Evolutionary conservation across 225 moss, liverwort and hornwort genomes (phyloP), one percentile per base, ranked within the genome.

Genomic region (Neckera pumila): DNA sequence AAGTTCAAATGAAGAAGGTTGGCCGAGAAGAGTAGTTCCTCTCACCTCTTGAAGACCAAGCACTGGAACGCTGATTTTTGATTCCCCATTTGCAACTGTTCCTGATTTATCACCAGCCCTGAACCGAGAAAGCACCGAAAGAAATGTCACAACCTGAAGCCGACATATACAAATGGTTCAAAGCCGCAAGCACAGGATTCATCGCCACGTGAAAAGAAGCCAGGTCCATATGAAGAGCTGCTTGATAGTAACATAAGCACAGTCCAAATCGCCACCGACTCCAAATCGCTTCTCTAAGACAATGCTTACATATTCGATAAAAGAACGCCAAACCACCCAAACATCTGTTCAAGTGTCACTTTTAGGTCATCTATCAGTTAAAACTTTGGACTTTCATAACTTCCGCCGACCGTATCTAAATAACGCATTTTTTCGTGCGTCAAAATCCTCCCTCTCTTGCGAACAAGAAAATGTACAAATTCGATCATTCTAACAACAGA

Each of bases 1-100:
- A 53, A 67, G n/a, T 8, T 23, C n/a, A 84, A 36, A 27, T 38
- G 10, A 71, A 63, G 38, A 34, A 43, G 27, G 33, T 62, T 83
- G 70, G 71, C 81, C 73, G 67, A 45, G n/a, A 73, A 58, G 73
- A 36, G 71, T 45, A 61, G 42, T 56, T 60, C 57, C 69, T 84
- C 85, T 82, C 58, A 91, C 93, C 90, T 93, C 93, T 58, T 74
- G 88, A 60, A 86, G 80, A 84, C 84, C 84, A 72, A 93, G 93
- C 76, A 91, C 86, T 81, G 93, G 93, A 83, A 91, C 82, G 84
- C 59, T 71, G 65, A 60, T 65, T 79, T 83, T 75, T 38, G 89
- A 20, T 76, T 88, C 59, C 45, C 83, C 70, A 49, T 76, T 88
- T 84, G 79, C 63, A 74, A 59, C 82, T 53, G 49, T 43, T 77